A percentile compares a stretch with the other conserved stretches of the same genome.
phyloP scores from a whole-genome alignment of 768 basidiomycete species.

The Kwoniella dejecticola region DNA sequence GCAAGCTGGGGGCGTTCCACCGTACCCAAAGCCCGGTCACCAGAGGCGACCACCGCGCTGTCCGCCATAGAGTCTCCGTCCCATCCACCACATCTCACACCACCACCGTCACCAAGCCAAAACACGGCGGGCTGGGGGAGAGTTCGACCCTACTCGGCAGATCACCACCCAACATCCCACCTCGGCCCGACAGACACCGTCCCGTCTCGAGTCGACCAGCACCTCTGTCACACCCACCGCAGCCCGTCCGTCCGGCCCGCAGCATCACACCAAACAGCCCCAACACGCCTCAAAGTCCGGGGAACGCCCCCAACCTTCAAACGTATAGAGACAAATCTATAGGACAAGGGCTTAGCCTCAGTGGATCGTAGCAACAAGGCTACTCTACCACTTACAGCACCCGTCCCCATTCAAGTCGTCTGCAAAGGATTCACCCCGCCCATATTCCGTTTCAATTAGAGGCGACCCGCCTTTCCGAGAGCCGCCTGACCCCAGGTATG shows the following conservation, averaged over 20 bases:
- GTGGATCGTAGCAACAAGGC: conserved; percentile 76
- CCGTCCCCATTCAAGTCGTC: conserved; percentile 70
- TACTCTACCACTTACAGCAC: conserved; percentile 77
- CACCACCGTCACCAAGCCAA: too few relatives aligned
- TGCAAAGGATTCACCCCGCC: conserved; percentile 71
- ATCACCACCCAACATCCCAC: not conserved
- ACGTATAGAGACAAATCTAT: conserved; percentile 62
- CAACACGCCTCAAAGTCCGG: conserved; percentile 6
- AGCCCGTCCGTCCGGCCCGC: not conserved
- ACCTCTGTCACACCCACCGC: not conserved
- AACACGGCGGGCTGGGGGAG: not conserved
- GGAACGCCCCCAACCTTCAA: conserved; percentile 11
- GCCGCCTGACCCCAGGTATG: conserved; percentile 62
- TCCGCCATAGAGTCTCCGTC: not conserved
- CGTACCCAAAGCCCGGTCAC: not conserved
- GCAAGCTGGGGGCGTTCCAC: conserved; percentile 3
- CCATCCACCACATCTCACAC: not conserved
- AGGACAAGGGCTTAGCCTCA: conserved; percentile 74
- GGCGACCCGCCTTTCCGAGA: conserved; percentile 60
- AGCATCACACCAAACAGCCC: not conserved
- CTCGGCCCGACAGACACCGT: conserved; percentile 35
- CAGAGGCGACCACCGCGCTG: not conserved
- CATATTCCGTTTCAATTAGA: conserved; percentile 67
- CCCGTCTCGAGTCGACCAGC: not conserved
- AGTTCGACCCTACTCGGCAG: conserved; percentile 34